These are phyloP conservation scores for Venustampulla echinocandica DNA, from an alignment of 495 filamentous ascomycete species.

Conservation along the genomic window DNA sequence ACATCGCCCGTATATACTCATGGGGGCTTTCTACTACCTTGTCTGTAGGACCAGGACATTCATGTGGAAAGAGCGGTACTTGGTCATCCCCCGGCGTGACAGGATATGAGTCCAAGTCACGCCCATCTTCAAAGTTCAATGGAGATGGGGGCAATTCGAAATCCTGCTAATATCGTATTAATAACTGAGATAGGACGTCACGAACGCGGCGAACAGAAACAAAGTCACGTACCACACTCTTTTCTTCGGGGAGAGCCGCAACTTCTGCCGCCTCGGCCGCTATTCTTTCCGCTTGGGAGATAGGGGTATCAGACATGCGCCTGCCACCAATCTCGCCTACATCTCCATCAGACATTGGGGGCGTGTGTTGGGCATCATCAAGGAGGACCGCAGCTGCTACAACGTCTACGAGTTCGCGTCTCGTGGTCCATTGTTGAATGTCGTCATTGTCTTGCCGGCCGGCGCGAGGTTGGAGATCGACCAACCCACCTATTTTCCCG, in stretches of 20 bases:
- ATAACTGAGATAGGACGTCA: too few relatives aligned
- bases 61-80: constrained; percentile 39
- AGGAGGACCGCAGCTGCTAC: constrained; percentile 23
- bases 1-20: not conserved
- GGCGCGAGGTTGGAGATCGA: not conserved
- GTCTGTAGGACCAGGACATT: constrained; percentile 28
- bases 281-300: constrained; percentile 31
- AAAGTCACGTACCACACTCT: constrained; percentile 10
- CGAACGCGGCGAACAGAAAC: too few relatives aligned
- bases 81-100: constrained; percentile 19
- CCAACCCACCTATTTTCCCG: not conserved
- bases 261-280: constrained; percentile 42
- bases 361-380: constrained; percentile 20
- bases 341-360: constrained; percentile 24
- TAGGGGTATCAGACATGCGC: constrained; percentile 27
- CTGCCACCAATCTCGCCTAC: constrained; percentile 25
- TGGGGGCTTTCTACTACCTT: constrained; percentile 11
- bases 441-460: not conserved
- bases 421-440: not conserved
- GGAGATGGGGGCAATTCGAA: not conserved
- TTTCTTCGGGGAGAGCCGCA: constrained; percentile 25
- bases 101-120: not conserved
- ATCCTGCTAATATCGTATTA: not conserved
- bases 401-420: constrained; percentile 13
- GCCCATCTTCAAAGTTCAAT: not conserved